These are phyloP conservation scores for Hermanozyma aechmeae DNA, from an alignment of 805 yeast species.

Conservation along the genomic window DNA sequence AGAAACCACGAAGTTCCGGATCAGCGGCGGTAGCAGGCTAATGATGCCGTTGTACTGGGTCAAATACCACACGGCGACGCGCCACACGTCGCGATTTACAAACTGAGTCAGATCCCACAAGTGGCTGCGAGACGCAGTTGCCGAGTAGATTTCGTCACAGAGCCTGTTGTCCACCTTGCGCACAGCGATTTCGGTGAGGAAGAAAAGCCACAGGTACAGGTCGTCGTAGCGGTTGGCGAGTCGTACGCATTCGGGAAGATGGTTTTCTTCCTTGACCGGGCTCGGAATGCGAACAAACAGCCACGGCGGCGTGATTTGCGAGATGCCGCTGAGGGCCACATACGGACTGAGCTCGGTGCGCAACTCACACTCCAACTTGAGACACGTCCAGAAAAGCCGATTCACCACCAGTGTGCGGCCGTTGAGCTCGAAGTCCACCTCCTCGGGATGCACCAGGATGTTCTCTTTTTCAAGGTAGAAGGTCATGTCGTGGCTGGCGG, in stretches of 20 bases:
- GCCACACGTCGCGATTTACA: constrained; percentile 15
- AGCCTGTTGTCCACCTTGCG: constrained; percentile 29
- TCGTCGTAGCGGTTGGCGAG: constrained; percentile 13
- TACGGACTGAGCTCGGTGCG: constrained; percentile 24
- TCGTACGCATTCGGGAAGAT: neutral
- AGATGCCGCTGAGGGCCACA: constrained; percentile 23
- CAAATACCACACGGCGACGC: constrained; percentile 18
- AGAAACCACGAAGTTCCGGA: constrained; percentile 21
- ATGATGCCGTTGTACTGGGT: constrained; percentile 30
- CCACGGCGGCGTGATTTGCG: constrained; percentile 20
- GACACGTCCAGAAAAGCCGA: constrained; percentile 26
- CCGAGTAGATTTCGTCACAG: constrained; percentile 22
- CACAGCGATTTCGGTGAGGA: constrained; percentile 30
- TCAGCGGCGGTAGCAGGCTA: constrained; percentile 24
- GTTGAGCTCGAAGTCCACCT: constrained; percentile 1
- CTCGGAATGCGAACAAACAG: constrained; percentile 23
- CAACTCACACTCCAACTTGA: constrained; percentile 28
- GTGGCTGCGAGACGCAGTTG: constrained; percentile 3
- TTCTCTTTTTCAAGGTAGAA: constrained; percentile 14
- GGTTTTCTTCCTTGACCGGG: constrained; percentile 7
- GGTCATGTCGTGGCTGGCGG: constrained; percentile 22
- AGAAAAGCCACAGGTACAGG: constrained; percentile 28
- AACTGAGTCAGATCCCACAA: constrained; percentile 19
- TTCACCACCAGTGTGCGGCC: constrained; percentile 13
- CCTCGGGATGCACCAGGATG: neutral